Base-by-base conservation (phyloP, 2,329 filamentous ascomycete genomes). In the Phaeosphaeria sp. region DNA sequence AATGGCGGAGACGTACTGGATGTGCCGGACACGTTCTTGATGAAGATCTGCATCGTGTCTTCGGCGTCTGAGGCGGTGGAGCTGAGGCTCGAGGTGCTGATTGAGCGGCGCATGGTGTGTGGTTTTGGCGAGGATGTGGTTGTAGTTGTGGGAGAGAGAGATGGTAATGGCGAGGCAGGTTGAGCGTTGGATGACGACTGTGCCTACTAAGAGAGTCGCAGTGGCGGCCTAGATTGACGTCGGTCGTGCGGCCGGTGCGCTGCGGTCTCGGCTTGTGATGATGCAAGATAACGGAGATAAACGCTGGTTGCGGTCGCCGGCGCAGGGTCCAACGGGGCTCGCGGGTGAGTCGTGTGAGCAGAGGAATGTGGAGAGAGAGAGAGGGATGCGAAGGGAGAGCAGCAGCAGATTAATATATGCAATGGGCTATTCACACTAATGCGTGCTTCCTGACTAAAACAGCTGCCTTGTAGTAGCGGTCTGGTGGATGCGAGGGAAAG, bases 11-110 rank as follows among this genome's bases (percentile, higher is more conserved):
- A 77, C 84, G 74, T 79, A 87, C 86, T 87, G 74, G 61, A 67
- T 39, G 82, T 80, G 65, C 85, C 85, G 36, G 82, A 79, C 49
- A 86, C 77, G 69, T 82, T 83, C 78, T 86, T 87, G 74, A 87
- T 81, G 76, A 87, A 87, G 75, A 88, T 85, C 72, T 86, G 84
- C 78, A 86, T 86, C 40, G 80, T 85, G 51, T 84, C 80, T 53
- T 82, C 79, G 49, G 76, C 69, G 56, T 84, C 81, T 47, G 75
- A 76, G 59, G 73, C 73, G 49, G 72, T 65, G 33, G 78, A 79
- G 68, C 74, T 76, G 68, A 78, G 68, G 71, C 77, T 80, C 56
- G 76, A 76, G 69, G 80, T 74, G 67, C 77, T 74, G 77, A 70
- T 62, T 49, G 74, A 65, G 63, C 72, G 72, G 59, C 60, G 71